phyloP scores from a whole-genome alignment of 352 stramenopile genomes.

The Hyaloperonospora brassicae region DNA sequence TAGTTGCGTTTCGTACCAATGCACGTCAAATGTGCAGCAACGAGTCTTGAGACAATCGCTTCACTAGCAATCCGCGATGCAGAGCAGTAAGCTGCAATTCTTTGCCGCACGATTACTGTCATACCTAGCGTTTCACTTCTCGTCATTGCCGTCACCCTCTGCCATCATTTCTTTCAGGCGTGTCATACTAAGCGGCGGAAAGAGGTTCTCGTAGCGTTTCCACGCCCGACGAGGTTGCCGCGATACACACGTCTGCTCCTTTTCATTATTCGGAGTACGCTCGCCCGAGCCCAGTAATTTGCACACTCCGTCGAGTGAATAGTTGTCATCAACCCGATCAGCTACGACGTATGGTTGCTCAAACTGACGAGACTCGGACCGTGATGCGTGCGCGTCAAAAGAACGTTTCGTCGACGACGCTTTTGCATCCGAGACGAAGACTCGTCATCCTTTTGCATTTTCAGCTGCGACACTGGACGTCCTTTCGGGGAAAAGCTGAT shows the following conservation, averaged over 20 bases:
- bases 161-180: slow-evolving; percentile 29
- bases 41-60: too few relatives aligned
- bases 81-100: too few relatives aligned
- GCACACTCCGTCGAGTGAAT: slow-evolving; percentile 19
- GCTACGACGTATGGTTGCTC: slow-evolving; percentile 3
- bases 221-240: slow-evolving; percentile 20
- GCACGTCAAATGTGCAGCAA: too few relatives aligned
- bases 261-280: slow-evolving; percentile 3
- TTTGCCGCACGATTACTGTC: too few relatives aligned
- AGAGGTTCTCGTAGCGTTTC: slow-evolving; percentile 38
- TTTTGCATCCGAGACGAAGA: slow-evolving; percentile 5
- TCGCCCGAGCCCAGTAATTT: slow-evolving; percentile 9
- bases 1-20: too few relatives aligned
- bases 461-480: neutral
- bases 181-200: slow-evolving; percentile 36
- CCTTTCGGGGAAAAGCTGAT: slow-evolving; percentile 1
- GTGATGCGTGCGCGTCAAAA: neutral
- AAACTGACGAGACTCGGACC: slow-evolving; percentile 18
- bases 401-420: slow-evolving; percentile 11
- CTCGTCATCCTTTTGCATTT: slow-evolving; percentile 3
- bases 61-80: too few relatives aligned
- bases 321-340: slow-evolving; percentile 1
- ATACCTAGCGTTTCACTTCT: too few relatives aligned
- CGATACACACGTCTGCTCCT: slow-evolving; percentile 4
- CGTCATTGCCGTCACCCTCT: slow-evolving; percentile 1